Percentiles rank a stretch among this genome's conserved stretches.
Evolutionary conservation across 1,139 yeast genomes (phyloP).

Genomic region (Kodamaea sp.): DNA sequence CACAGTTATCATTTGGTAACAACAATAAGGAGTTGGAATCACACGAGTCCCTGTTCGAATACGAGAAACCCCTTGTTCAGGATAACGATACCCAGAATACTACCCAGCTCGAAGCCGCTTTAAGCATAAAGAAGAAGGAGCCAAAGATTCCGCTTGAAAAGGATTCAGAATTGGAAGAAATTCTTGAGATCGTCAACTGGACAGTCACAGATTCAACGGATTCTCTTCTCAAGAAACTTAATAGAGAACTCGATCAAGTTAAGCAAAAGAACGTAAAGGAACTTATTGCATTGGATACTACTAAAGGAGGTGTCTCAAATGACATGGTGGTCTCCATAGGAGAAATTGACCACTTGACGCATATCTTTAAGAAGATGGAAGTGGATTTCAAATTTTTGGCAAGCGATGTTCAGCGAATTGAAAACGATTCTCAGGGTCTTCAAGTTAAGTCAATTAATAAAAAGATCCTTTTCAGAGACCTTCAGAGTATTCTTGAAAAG

Average conservation of each 20-base stretch:
- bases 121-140: constrained; percentile 23
- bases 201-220: constrained; percentile 62
- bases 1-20: constrained; percentile 23
- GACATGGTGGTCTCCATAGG: constrained; percentile 47
- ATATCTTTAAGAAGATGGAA: constrained; percentile 46
- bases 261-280: constrained; percentile 42
- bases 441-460: constrained; percentile 85
- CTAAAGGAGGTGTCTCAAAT: constrained; percentile 33
- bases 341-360: constrained; percentile 68
- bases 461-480: constrained; percentile 67
- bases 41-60: neutral
- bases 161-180: constrained; percentile 59
- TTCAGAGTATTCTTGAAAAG: constrained; percentile 66
- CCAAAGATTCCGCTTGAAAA: constrained; percentile 18
- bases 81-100: constrained; percentile 1
- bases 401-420: constrained; percentile 70
- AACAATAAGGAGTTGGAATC: constrained; percentile 2
- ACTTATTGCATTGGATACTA: constrained; percentile 42
- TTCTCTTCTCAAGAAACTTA: constrained; percentile 55
- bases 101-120: constrained; percentile 14
- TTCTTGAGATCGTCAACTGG: constrained; percentile 78
- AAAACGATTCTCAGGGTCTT: constrained; percentile 75
- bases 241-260: constrained; percentile 37
- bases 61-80: neutral
- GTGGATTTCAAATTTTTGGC: constrained; percentile 47